A percentile compares a stretch with the other conserved stretches of the same genome.
phyloP scores from a whole-genome alignment of 768 basidiomycete species.

The Mycena olivaceomarginata region DNA sequence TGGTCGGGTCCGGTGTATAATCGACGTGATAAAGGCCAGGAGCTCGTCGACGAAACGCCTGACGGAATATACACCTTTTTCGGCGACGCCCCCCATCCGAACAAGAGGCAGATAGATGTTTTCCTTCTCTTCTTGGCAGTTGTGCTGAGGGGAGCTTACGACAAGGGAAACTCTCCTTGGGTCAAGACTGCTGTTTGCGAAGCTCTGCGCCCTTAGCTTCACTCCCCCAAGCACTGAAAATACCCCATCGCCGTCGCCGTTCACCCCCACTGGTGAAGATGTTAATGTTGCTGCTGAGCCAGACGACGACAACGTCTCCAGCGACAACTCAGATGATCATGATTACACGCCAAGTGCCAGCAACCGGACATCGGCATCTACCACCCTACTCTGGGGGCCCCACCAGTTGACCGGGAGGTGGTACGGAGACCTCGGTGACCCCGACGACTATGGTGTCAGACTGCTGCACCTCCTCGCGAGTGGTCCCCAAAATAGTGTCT shows the following conservation, averaged over 20 bases:
- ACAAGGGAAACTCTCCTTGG: neutral
- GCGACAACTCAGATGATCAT: neutral
- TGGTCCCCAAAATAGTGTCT: constrained; percentile 13
- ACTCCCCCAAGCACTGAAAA: too few relatives aligned
- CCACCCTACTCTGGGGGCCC: neutral
- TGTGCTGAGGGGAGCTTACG: neutral
- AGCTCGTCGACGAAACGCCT: too few relatives aligned
- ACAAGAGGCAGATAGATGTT: neutral
- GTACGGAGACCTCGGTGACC: constrained; percentile 13
- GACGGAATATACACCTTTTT: neutral
- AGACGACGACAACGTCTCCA: neutral
- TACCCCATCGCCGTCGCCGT: too few relatives aligned
- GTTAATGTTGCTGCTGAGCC: neutral
- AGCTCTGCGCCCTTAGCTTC: neutral
- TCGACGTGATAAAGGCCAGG: too few relatives aligned
- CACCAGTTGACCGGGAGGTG: constrained; percentile 17
- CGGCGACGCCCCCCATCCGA: neutral
- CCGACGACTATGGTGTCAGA: constrained; percentile 6
- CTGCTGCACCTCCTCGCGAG: neutral
- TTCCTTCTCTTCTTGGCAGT: constrained; percentile 1
- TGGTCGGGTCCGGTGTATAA: too few relatives aligned
- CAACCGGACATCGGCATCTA: neutral
- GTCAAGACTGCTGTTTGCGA: neutral
- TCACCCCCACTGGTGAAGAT: neutral
- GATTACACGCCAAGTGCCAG: neutral